Conservation (phyloP, 306 rosid genomes). For the Prosopis cineraria region DNA sequence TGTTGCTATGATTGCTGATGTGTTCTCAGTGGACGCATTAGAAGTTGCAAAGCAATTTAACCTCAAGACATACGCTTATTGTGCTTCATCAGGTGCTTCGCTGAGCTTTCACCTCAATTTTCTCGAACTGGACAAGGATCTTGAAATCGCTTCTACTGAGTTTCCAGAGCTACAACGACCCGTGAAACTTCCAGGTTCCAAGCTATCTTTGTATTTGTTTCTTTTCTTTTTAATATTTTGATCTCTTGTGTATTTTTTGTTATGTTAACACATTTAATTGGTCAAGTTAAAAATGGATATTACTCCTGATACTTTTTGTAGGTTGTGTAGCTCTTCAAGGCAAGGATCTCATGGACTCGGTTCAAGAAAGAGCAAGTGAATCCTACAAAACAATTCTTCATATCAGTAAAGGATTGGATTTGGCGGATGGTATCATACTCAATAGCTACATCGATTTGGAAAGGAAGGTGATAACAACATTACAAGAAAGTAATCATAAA, state of each 20-base stretch:
- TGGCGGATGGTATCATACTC: constrained; percentile 35
- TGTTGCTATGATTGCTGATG: neutral
- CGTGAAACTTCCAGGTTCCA: neutral
- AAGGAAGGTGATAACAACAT: neutral
- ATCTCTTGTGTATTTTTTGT: too few species aligned
- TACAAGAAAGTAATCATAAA: neutral
- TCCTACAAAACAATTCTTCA: constrained; percentile 7
- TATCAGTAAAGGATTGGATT: neutral
- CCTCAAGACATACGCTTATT: constrained; percentile 24
- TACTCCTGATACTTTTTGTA: neutral
- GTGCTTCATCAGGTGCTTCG: neutral
- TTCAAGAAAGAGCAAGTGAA: constrained; percentile 19
- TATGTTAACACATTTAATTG: too few species aligned
- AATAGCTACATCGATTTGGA: constrained; percentile 35
- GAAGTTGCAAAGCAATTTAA: constrained; percentile 35
- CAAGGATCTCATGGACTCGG: constrained; percentile 22
- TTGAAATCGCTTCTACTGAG: neutral
- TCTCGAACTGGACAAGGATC: constrained; percentile 8
- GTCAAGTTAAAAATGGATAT: too few species aligned
- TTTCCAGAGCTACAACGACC: neutral
- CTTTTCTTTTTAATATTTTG: too few species aligned
- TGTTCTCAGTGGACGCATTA: constrained; percentile 15
- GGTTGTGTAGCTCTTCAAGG: neutral
- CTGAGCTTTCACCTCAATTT: constrained; percentile 7
- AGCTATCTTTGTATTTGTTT: too few species aligned